Conservation (phyloP, 2,329 filamentous ascomycete genomes). For the Nemania sp. region DNA sequence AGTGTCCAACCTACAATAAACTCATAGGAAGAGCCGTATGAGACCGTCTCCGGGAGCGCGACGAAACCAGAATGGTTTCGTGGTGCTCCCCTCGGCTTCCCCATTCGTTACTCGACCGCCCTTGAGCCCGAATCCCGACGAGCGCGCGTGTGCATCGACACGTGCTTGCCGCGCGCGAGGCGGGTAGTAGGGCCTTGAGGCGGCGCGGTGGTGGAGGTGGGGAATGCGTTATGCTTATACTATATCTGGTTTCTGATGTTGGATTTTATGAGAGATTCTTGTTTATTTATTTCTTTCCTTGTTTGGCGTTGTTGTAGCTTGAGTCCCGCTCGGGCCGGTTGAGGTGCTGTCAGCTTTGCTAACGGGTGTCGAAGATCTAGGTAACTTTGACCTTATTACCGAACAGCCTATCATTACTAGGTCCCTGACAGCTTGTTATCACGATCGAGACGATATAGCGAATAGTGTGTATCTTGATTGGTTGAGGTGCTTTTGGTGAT, state of each 20-base stretch:
- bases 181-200: slow-evolving; percentile 36
- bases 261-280: slow-evolving; percentile 26
- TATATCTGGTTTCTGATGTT: slow-evolving; percentile 42
- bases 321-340: background rate
- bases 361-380: slow-evolving; percentile 4
- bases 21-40: slow-evolving; percentile 54
- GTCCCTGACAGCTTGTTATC: background rate
- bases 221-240: slow-evolving; percentile 53
- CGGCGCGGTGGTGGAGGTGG: slow-evolving; percentile 48
- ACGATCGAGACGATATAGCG: background rate
- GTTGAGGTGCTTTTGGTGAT: background rate
- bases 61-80: no score
- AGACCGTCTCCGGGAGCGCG: slow-evolving; percentile 49
- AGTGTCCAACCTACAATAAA: slow-evolving; percentile 51
- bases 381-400: background rate
- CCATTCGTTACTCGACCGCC: slow-evolving; percentile 39
- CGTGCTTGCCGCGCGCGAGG: slow-evolving; percentile 50
- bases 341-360: slow-evolving; percentile 13
- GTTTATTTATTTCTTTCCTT: background rate
- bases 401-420: background rate
- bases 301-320: background rate
- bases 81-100: slow-evolving; percentile 36
- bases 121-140: slow-evolving; percentile 39
- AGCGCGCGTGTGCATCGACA: slow-evolving; percentile 53
- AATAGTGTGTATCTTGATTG: background rate